phyloP scores from a whole-genome alignment of 2,329 filamentous ascomycete genomes.

The Paecilomyces dactylethromorphus region DNA sequence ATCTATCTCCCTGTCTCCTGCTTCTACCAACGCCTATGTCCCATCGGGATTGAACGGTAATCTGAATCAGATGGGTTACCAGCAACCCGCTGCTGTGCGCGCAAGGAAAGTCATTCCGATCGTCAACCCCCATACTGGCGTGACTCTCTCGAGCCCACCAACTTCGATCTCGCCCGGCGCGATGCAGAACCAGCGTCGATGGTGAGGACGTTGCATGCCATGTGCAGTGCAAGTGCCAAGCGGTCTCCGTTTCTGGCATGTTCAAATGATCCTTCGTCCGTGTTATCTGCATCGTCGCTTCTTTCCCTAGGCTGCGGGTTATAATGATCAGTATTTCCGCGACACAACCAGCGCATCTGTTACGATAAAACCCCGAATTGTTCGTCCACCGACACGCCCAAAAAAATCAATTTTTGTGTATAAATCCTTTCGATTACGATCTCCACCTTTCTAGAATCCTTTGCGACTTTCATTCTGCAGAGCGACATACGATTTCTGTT shows the following conservation, averaged over 20 bases:
- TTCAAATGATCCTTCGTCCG: constrained; percentile 23
- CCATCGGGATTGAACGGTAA: constrained; percentile 62
- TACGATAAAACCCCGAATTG: constrained; percentile 10
- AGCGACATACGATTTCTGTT: constrained; percentile 24
- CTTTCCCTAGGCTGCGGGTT: not conserved
- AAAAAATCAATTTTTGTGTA: constrained; percentile 28
- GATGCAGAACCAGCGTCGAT: constrained; percentile 49
- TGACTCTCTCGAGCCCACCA: constrained; percentile 81
- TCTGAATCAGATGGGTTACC: constrained; percentile 69
- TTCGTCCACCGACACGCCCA: constrained; percentile 11
- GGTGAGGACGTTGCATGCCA: constrained; percentile 23
- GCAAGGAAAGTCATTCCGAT: constrained; percentile 95
- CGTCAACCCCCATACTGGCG: constrained; percentile 88
- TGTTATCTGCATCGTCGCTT: constrained; percentile 26
- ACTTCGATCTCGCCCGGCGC: constrained; percentile 61
- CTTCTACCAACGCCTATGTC: constrained; percentile 51
- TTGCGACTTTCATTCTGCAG: constrained; percentile 11
- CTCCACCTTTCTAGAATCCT: constrained; percentile 23
- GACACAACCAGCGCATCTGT: constrained; percentile 9
- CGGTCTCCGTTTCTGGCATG: constrained; percentile 23
- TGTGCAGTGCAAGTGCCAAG: constrained; percentile 15
- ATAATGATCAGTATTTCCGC: constrained; percentile 6
- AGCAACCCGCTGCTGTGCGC: constrained; percentile 84
- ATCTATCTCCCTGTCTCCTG: constrained; percentile 62
- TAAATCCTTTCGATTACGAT: constrained; percentile 30